A percentile compares a stretch with the other conserved stretches of the same genome.
Conservation (phyloP, 2,329 filamentous ascomycete genomes). For the Ophiocordyceps camponoti-rufipedis region DNA sequence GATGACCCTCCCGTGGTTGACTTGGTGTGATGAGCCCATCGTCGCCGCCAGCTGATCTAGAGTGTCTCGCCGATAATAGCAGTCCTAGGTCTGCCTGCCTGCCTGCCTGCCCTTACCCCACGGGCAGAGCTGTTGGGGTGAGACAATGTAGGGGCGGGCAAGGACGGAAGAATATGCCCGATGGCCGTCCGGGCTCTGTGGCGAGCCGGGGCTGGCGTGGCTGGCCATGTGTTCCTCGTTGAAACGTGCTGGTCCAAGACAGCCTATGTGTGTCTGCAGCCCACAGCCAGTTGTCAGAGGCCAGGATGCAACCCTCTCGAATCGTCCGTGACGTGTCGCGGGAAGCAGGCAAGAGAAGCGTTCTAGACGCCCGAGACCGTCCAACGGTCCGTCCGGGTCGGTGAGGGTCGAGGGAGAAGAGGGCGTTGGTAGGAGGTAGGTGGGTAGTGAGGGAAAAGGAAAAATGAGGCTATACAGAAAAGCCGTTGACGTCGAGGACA, state of each 20-base stretch:
- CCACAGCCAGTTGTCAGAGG: slow-evolving; percentile 13
- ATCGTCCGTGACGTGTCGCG: too few relatives aligned
- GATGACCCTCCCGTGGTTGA: too few relatives aligned
- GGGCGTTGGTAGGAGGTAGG: slow-evolving; percentile 5
- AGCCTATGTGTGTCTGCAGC: slow-evolving; percentile 5
- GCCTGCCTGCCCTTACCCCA: too few relatives aligned
- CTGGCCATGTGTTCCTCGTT: slow-evolving; percentile 13
- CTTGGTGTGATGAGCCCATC: too few relatives aligned
- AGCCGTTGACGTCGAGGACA: background rate
- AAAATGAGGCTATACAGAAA: background rate
- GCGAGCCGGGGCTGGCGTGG: slow-evolving; percentile 9
- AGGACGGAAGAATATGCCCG: slow-evolving; percentile 2
- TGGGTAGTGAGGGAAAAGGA: background rate
- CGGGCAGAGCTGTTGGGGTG: slow-evolving; percentile 1
- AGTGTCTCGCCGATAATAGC: too few relatives aligned
- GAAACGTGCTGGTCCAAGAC: slow-evolving; percentile 14
- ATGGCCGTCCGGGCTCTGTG: slow-evolving; percentile 8
- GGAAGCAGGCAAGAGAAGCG: background rate
- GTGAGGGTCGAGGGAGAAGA: background rate
- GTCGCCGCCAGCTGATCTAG: too few relatives aligned
- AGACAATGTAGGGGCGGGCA: slow-evolving; percentile 3
- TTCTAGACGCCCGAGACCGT: background rate
- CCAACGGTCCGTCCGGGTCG: too few relatives aligned
- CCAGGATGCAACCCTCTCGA: background rate
- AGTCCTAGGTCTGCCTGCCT: too few relatives aligned